phyloP scores from a whole-genome alignment of 495 filamentous ascomycete species.

The Xylaria intraflava region DNA sequence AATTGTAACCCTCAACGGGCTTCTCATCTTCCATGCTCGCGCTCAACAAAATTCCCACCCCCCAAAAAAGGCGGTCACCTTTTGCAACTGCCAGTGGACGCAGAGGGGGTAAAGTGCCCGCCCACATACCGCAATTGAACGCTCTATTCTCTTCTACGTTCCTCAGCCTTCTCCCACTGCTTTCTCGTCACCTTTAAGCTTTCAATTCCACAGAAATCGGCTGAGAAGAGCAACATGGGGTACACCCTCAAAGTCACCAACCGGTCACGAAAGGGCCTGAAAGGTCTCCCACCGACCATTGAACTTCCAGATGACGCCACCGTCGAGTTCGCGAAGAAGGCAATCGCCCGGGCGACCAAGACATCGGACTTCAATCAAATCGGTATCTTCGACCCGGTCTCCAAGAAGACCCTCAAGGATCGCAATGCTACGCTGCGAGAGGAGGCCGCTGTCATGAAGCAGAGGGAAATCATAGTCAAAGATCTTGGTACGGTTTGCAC shows the following conservation, averaged over 20 bases:
- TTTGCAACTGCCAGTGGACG: background rate
- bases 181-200: background rate
- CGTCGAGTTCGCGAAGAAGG: constrained; percentile 51
- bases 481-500: constrained; percentile 64
- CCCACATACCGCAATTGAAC: background rate
- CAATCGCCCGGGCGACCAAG: constrained; percentile 38
- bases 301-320: constrained; percentile 54
- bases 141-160: background rate
- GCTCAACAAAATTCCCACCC: background rate
- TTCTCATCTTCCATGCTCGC: background rate
- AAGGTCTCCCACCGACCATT: constrained; percentile 62
- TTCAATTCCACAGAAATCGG: background rate
- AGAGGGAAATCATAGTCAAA: constrained; percentile 77
- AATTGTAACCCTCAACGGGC: background rate
- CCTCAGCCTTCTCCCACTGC: too few species aligned
- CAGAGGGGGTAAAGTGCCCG: too few species aligned
- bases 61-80: background rate
- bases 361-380: constrained; percentile 55
- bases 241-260: constrained; percentile 40
- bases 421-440: constrained; percentile 49
- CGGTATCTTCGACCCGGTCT: constrained; percentile 65
- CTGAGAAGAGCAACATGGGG: constrained; percentile 3
- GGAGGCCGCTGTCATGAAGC: constrained; percentile 57
- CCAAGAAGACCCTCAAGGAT: constrained; percentile 54
- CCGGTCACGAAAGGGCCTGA: constrained; percentile 50